Conservation (phyloP, 345 rosid genomes). For the Turnera subulata region DNA sequence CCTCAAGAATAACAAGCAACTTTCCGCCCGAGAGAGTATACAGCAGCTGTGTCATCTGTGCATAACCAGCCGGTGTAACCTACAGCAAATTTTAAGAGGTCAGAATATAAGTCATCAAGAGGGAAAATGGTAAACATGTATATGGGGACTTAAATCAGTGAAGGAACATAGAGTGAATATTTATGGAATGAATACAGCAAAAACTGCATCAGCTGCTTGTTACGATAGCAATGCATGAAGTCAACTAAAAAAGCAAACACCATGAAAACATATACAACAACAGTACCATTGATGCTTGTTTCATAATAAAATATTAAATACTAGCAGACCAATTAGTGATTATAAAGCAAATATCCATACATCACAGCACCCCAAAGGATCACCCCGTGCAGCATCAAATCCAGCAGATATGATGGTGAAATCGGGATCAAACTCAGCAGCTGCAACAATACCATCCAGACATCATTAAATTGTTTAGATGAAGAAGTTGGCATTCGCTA, state of each 20-base stretch:
- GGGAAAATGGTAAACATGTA: too few species aligned
- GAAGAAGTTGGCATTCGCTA: slow-evolving; percentile 1
- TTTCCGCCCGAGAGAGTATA: slow-evolving; percentile 59
- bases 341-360: slow-evolving; percentile 36
- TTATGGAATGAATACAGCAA: neutral
- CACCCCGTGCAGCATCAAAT: slow-evolving; percentile 99
- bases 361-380: slow-evolving; percentile 95
- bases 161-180: neutral
- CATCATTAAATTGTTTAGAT: slow-evolving; percentile 4
- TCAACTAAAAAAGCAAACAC: neutral
- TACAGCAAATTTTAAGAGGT: slow-evolving; percentile 13
- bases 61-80: slow-evolving; percentile 93
- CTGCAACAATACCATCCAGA: slow-evolving; percentile 41
- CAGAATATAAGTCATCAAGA: too few species aligned
- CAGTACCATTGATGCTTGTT: neutral
- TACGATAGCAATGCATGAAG: neutral
- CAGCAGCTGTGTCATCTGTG: slow-evolving; percentile 78
- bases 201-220: neutral
- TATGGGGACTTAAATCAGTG: too few species aligned
- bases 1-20: slow-evolving; percentile 95
- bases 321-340: neutral
- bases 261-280: slow-evolving; percentile 1
- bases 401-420: slow-evolving; percentile 94
- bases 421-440: slow-evolving; percentile 84
- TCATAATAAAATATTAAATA: neutral